Conservation (phyloP, 768 basidiomycete species). For the Suillus weaverae region DNA sequence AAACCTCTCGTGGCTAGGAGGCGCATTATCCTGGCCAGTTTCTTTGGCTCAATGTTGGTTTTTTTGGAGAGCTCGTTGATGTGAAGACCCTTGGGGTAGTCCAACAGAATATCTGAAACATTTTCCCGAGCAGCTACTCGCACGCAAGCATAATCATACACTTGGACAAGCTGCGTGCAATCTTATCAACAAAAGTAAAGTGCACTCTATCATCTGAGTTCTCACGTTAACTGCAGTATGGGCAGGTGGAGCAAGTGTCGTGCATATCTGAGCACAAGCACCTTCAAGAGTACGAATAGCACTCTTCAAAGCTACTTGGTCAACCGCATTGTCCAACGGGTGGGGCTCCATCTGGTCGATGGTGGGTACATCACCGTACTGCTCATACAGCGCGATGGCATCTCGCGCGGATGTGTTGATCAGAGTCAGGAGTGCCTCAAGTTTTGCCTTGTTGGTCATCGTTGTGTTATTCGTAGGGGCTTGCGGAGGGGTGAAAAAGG, state of each 20-base stretch:
- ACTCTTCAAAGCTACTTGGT: constrained; percentile 24
- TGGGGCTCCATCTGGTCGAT: constrained; percentile 36
- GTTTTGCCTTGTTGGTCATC: constrained; percentile 19
- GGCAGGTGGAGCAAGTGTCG: constrained; percentile 35
- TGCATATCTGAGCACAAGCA: constrained; percentile 36
- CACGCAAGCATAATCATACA: constrained; percentile 29
- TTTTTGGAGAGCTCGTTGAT: constrained; percentile 28
- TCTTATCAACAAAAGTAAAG: neutral
- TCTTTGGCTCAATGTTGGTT: constrained; percentile 22
- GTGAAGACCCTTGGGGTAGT: constrained; percentile 32
- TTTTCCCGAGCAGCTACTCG: constrained; percentile 29
- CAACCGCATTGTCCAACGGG: constrained; percentile 33
- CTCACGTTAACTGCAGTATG: constrained; percentile 35
- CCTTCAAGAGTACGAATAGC: constrained; percentile 34
- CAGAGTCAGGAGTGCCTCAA: constrained; percentile 30
- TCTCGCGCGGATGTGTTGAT: constrained; percentile 32
- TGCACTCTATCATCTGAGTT: neutral
- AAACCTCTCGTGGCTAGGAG: constrained; percentile 30
- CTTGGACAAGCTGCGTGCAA: constrained; percentile 24
- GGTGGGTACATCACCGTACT: constrained; percentile 29
- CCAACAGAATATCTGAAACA: constrained; percentile 27
- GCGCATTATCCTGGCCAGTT: constrained; percentile 32
- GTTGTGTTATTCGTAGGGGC: neutral
- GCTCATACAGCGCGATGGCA: constrained; percentile 36
- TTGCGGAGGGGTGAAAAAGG: neutral